Percentiles rank a stretch among this genome's conserved stretches.
phyloP scores from a whole-genome alignment of 768 basidiomycete genomes.

The Mycena venus region DNA sequence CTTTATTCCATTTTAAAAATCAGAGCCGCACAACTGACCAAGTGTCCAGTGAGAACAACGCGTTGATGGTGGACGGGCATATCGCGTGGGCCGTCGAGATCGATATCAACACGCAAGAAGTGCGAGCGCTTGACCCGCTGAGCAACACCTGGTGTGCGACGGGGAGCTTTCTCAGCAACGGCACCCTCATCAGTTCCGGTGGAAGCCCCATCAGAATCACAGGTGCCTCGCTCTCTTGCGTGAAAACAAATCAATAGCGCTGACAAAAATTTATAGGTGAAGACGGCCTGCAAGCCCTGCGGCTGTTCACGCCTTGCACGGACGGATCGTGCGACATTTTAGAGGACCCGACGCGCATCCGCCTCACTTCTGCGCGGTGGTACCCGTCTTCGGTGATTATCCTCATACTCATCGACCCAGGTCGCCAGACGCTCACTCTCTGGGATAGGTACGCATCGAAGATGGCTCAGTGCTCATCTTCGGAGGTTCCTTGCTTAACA shows the following conservation, averaged over 20 bases:
- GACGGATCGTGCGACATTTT: conserved; percentile 49
- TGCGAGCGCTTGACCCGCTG: conserved; percentile 48
- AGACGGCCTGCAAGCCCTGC: conserved; percentile 51
- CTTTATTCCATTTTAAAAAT: not conserved
- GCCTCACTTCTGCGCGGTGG: conserved; percentile 55
- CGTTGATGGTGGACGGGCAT: conserved; percentile 54
- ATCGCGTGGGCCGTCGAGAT: conserved; percentile 60
- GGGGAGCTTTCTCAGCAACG: conserved; percentile 56
- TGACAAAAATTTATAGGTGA: conserved; percentile 14
- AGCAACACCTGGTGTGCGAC: conserved; percentile 58
- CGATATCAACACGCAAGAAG: conserved; percentile 54
- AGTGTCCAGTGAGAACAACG: conserved; percentile 48
- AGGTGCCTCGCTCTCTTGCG: not conserved
- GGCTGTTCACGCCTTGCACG: conserved; percentile 55
- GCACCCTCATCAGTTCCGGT: conserved; percentile 49
- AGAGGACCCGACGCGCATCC: conserved; percentile 49
- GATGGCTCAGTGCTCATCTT: conserved; percentile 37
- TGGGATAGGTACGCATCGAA: conserved; percentile 28
- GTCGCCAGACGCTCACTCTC: not conserved
- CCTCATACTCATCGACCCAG: not conserved
- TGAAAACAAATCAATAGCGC: too few species aligned
- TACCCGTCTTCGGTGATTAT: conserved; percentile 52
- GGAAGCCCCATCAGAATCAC: conserved; percentile 24
- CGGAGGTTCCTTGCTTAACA: conserved; percentile 26
- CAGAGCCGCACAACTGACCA: not conserved